Evolutionary conservation across 192 early-diverging fungal genomes (phyloP), one percentile per base, ranked within the genome.

Genomic region (Entomortierella parvispora): DNA sequence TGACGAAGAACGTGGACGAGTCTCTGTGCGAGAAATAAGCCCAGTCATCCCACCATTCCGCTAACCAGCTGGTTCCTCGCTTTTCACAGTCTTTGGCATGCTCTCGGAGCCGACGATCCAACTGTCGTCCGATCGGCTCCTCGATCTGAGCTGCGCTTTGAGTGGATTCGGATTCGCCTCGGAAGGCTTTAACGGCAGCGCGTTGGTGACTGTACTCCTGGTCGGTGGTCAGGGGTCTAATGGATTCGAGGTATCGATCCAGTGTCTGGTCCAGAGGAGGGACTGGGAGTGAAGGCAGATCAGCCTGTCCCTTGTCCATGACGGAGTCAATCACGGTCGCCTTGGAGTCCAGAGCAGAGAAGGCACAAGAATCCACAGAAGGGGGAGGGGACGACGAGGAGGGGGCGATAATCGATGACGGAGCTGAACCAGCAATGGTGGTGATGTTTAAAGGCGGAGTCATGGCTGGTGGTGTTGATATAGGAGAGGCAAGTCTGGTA

Each of bases 241-340:
- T 83, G 4, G 82, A 81, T 15, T 81, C 68, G 2, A 80, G 71
- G 61, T 86, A 89, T 8, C 83, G 77, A 9, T 77, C 58, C 28
- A 81, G 69, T 2, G 88, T 90, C 69, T 88, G 83, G 8, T 82
- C 58, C 32, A 90, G 82, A 60, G 84, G 82, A 0, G 88, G 88
- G 23, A 90, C 67, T 2, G 88, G 88, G 18, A 90, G 76, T 42
- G 76, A 76, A 20, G 72, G 79, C 34, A 88, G 79, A 0, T 75
- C 64, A 15, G 57, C 46, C 28, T 78, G 71, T 18, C 71, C 65
- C 37, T 68, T 68, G 62, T 80, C 68, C 77, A 80, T 80, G 65
- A 71, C 56, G 3, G 77, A 43, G 43, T 69, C 47, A 20, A 29
- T 25, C 26, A 59, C 33, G 1, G 59, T 43, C 22, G 61, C n/a